Base-by-base conservation (phyloP, 75 land plant species). In the Azolla pinnata region DNA sequence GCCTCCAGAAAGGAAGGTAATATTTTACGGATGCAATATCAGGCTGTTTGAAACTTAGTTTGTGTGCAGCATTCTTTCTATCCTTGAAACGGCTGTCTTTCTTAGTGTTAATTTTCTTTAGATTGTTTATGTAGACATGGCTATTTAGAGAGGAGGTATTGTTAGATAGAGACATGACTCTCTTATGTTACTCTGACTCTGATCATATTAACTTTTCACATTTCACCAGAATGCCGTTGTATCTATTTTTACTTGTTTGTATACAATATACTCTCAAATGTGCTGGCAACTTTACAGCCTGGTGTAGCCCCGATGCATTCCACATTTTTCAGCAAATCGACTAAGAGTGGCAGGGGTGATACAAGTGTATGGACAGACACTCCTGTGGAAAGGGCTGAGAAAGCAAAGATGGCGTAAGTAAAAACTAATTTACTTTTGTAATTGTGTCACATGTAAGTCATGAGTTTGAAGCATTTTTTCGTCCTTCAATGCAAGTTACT, bases 1-100 rank as follows among this genome's bases (percentile, higher is more conserved):
- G 29, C 97, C 97, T 18, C 97, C 95, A 18, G 97, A 92, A 69
- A 78, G 95, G 62, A 78, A 79, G 79, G 97, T 91, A 70, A 54
- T 23, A 34, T 35, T 14, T 5, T n/a, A n/a, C n/a, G n/a, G n/a
- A n/a, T n/a, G 33, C 25, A 56, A 29, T 18, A 56, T 14, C 1
- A 21, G 24, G 62, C 23, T 60, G 4, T 40, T 27, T 7, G 9
- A 33, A 32, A 24, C 29, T 14, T 23, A 24, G 17, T 60, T 35
- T 5, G 40, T 35, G 5, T 35, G 10, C 12, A 12, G 40, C 5
- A 12, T 35, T 12, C 40, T 35, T 35, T 35, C 40, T 35, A n/a
- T n/a, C n/a, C n/a, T n/a, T n/a, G n/a, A n/a, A n/a, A n/a, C n/a
- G n/a, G n/a, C n/a, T 35, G 40, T 35, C 40, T 35, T 35, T 12